Conservation (phyloP, 2,329 filamentous ascomycete species). For the Coniochaeta prunicola region DNA sequence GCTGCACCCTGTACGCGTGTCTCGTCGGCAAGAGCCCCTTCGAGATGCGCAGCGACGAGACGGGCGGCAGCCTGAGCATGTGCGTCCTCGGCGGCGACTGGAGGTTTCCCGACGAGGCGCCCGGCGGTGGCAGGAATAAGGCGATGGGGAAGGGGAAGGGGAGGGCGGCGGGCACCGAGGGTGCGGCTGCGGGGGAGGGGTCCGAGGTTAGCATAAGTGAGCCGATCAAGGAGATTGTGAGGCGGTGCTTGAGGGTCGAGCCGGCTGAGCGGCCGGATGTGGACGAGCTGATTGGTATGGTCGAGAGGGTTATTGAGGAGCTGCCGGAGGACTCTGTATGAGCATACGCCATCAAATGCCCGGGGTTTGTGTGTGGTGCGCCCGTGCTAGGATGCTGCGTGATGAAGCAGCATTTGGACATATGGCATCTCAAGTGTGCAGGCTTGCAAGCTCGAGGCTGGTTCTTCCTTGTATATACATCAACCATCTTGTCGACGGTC, state of each 20-base stretch:
- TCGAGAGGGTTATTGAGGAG: conserved; percentile 64
- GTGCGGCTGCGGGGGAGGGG: conserved; percentile 25
- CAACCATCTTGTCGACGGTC: neutral
- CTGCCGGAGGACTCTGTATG: conserved; percentile 50
- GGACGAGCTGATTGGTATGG: conserved; percentile 70
- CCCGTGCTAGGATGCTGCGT: neutral
- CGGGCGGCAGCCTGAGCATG: conserved; percentile 84
- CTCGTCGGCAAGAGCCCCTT: conserved; percentile 96
- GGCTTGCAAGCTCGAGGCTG: neutral
- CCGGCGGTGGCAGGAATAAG: conserved; percentile 32
- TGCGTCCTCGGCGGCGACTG: conserved; percentile 92
- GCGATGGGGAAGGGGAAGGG: conserved; percentile 20
- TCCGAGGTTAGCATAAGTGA: conserved; percentile 66
- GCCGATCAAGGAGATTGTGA: conserved; percentile 77
- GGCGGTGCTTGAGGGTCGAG: conserved; percentile 80
- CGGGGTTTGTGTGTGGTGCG: too few species aligned
- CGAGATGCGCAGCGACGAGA: conserved; percentile 92
- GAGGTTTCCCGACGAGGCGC: conserved; percentile 87
- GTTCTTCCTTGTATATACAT: neutral
- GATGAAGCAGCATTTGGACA: neutral
- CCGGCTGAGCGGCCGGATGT: conserved; percentile 82
- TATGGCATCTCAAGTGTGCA: neutral
- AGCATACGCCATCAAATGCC: neutral
- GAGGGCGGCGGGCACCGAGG: conserved; percentile 10
- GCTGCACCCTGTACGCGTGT: conserved; percentile 96